Evolutionary conservation across 2,329 filamentous ascomycete species (phyloP).

Genomic region (Gaeumannomyces tritici): DNA sequence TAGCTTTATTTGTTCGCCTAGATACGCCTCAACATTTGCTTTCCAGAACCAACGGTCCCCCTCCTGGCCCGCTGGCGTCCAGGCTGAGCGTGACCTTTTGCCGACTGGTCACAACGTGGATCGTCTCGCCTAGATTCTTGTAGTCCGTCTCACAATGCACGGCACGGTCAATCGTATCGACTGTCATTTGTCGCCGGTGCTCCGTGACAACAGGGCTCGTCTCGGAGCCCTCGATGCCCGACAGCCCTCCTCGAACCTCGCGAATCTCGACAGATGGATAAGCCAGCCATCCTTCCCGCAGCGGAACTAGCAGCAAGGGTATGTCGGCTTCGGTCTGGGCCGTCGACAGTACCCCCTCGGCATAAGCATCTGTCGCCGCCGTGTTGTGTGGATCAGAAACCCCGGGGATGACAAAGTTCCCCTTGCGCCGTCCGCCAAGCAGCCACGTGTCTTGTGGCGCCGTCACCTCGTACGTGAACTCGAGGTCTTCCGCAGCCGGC

Average conservation of each 20-base stretch:
- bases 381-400: constrained; percentile 8
- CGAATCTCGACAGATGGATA: constrained; percentile 73
- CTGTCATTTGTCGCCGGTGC: constrained; percentile 12
- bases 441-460: constrained; percentile 72
- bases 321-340: constrained; percentile 46
- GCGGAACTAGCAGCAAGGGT: constrained; percentile 67
- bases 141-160: constrained; percentile 70
- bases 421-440: constrained; percentile 70
- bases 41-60: constrained; percentile 58
- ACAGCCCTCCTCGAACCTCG: constrained; percentile 34
- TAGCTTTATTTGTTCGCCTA: too few species aligned
- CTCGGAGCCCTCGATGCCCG: constrained; percentile 8
- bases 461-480: constrained; percentile 77
- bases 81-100: constrained; percentile 63
- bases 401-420: constrained; percentile 58
- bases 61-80: constrained; percentile 55
- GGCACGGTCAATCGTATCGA: constrained; percentile 10
- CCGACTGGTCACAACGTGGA: constrained; percentile 65
- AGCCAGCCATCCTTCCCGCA: constrained; percentile 68
- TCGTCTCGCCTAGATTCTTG: constrained; percentile 65
- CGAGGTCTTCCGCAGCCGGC: constrained; percentile 35
- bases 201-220: background rate
- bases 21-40: constrained; percentile 20
- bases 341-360: constrained; percentile 23
- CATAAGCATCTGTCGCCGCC: constrained; percentile 3